phyloP scores from a whole-genome alignment of 768 basidiomycete species.

The Termitomyces sp. region DNA sequence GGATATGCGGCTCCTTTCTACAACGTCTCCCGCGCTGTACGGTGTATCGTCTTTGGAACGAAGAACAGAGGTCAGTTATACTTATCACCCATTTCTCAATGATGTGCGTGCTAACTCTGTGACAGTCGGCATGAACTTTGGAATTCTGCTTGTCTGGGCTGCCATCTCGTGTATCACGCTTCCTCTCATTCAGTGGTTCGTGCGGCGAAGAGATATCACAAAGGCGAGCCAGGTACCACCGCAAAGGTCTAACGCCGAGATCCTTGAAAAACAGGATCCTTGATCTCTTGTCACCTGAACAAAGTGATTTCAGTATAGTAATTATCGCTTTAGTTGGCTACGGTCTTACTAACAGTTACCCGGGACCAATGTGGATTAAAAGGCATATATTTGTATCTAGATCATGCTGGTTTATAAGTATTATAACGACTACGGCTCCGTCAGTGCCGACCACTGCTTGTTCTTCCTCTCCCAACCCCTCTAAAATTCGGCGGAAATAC shows the following conservation, averaged over 20 bases:
- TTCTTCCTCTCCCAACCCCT: too few relatives aligned
- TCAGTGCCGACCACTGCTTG: too few relatives aligned
- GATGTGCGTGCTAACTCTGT: not conserved
- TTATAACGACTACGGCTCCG: too few relatives aligned
- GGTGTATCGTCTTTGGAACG: conserved; percentile 51
- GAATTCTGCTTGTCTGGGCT: conserved; percentile 37
- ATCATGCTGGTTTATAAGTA: too few relatives aligned
- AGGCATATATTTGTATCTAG: too few relatives aligned
- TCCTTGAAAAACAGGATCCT: not conserved
- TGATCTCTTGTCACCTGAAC: not conserved
- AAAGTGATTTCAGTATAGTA: not conserved
- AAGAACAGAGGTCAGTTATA: conserved; percentile 44
- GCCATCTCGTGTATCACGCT: conserved; percentile 22
- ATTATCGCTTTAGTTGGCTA: not conserved
- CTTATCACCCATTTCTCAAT: not conserved
- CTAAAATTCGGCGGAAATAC: too few relatives aligned
- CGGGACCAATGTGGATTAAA: too few relatives aligned
- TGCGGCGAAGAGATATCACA: conserved; percentile 10
- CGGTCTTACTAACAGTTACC: not conserved
- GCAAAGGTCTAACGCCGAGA: not conserved
- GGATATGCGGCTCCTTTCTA: conserved; percentile 59
- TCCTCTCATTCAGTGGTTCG: conserved; percentile 23
- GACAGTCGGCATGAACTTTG: conserved; percentile 53
- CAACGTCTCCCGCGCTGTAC: conserved; percentile 48
- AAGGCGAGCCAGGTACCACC: not conserved